phyloP scores from a whole-genome alignment of 768 basidiomycete species.

The Mycena albidolilacea region DNA sequence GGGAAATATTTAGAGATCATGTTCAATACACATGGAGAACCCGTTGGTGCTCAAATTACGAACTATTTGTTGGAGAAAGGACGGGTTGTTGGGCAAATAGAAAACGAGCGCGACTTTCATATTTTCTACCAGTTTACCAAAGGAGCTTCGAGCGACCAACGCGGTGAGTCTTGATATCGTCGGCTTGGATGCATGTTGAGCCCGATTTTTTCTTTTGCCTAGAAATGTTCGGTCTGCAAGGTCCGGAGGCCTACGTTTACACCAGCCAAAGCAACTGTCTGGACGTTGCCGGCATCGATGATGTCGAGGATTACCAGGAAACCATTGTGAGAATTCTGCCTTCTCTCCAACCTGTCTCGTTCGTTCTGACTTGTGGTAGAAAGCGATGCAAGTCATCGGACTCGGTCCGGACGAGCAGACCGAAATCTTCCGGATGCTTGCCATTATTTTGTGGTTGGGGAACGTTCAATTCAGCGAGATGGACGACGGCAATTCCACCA shows the following conservation, averaged over 20 bases:
- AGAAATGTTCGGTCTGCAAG: constrained; percentile 97
- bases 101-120: constrained; percentile 97
- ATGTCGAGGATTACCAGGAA: constrained; percentile 87
- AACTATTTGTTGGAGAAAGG: constrained; percentile 99
- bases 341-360: neutral
- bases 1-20: constrained; percentile 99
- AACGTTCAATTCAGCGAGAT: constrained; percentile 92
- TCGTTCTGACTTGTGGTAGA: constrained; percentile 57
- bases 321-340: constrained; percentile 76
- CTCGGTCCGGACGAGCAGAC: constrained; percentile 87
- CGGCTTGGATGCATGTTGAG: constrained; percentile 22
- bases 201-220: constrained; percentile 33
- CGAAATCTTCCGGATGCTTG: constrained; percentile 95
- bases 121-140: constrained; percentile 99
- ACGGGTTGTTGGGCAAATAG: constrained; percentile 95
- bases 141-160: constrained; percentile 89
- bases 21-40: constrained; percentile 95
- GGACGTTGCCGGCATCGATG: constrained; percentile 92
- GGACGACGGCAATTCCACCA: constrained; percentile 89
- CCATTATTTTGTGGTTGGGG: constrained; percentile 94
- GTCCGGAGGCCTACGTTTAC: constrained; percentile 95
- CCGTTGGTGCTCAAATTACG: constrained; percentile 97
- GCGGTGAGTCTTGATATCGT: constrained; percentile 67
- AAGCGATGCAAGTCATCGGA: constrained; percentile 95
- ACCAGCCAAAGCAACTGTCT: constrained; percentile 94